Evolutionary conservation across 805 yeast species (phyloP).

Genomic region (Lipomyces anomalus): DNA sequence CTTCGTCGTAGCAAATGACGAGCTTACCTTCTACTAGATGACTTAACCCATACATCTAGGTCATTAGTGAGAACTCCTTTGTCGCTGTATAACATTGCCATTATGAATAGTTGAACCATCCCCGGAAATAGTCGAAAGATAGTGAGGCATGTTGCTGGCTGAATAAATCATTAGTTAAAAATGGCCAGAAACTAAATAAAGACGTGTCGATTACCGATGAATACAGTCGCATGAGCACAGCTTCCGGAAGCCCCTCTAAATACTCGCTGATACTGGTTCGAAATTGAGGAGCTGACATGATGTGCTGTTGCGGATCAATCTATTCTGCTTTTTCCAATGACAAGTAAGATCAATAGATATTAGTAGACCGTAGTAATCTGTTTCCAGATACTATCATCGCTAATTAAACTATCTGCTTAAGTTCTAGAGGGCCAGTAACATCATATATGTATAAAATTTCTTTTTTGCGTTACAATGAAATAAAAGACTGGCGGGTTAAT

Average conservation of each 20-base stretch:
- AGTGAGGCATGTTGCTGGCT: conserved; percentile 90
- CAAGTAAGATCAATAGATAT: too few species aligned
- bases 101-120: conserved; percentile 79
- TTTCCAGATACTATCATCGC: too few species aligned
- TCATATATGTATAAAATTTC: too few species aligned
- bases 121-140: conserved; percentile 86
- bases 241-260: conserved; percentile 80
- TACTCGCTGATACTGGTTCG: conserved; percentile 53
- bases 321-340: too few species aligned
- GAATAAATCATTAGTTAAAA: conserved; percentile 11
- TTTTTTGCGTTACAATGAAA: too few species aligned
- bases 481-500: too few species aligned
- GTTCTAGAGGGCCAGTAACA: too few species aligned
- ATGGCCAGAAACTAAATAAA: conserved; percentile 3
- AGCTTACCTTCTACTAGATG: conserved; percentile 45
- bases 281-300: conserved; percentile 23
- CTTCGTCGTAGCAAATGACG: conserved; percentile 1
- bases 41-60: conserved; percentile 69
- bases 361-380: too few species aligned
- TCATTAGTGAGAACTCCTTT: conserved; percentile 61
- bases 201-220: conserved; percentile 40
- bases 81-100: conserved; percentile 80
- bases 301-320: too few species aligned
- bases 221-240: conserved; percentile 76
- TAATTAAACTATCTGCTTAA: too few species aligned